phyloP scores from a whole-genome alignment of 2,329 filamentous ascomycete species.

The Pseudocercospora fuligena region DNA sequence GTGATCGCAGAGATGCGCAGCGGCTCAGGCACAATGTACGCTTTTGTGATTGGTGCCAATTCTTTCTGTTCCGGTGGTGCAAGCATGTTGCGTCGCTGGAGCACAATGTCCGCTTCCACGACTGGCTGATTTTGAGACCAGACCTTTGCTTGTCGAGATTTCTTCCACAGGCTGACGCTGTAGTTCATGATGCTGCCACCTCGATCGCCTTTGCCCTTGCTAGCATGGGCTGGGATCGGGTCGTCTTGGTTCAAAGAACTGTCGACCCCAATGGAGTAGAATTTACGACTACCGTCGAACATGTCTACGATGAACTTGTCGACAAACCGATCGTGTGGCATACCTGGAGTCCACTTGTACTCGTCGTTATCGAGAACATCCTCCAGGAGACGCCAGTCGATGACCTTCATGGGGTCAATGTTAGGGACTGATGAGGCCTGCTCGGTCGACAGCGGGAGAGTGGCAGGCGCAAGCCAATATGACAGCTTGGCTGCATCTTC shows the following conservation, averaged over 20 bases:
- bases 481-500: constrained; percentile 67
- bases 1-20: constrained; percentile 76
- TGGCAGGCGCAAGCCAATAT: constrained; percentile 77
- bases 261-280: constrained; percentile 55
- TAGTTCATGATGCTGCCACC: constrained; percentile 72
- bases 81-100: constrained; percentile 81
- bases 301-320: constrained; percentile 61
- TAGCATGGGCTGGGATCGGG: constrained; percentile 63
- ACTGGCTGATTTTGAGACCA: constrained; percentile 80
- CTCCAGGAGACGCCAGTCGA: constrained; percentile 68
- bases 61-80: constrained; percentile 66
- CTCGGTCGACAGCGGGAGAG: not conserved
- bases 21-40: constrained; percentile 75
- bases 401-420: constrained; percentile 34
- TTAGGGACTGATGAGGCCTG: not conserved
- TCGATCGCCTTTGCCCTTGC: constrained; percentile 46
- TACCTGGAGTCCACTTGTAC: constrained; percentile 52
- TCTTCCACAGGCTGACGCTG: constrained; percentile 75
- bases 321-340: constrained; percentile 47
- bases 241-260: constrained; percentile 66
- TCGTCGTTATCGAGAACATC: constrained; percentile 46
- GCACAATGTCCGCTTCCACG: constrained; percentile 72
- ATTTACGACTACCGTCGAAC: constrained; percentile 63
- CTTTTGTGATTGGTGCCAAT: constrained; percentile 52
- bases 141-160: constrained; percentile 54